phyloP scores from a whole-genome alignment of 331 rosid genomes.

The Acacia concinna region DNA sequence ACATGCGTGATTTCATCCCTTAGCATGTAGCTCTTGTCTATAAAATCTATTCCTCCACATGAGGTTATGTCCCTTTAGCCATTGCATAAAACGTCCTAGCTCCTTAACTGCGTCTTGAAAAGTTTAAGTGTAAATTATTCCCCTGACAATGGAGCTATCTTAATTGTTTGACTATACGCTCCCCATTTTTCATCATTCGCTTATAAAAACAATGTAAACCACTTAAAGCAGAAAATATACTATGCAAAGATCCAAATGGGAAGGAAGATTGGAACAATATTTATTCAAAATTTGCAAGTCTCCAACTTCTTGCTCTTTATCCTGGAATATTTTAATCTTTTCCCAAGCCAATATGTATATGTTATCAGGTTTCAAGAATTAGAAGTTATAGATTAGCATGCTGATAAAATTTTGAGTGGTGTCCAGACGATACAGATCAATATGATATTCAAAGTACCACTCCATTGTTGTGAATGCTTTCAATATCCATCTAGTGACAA shows the following conservation, averaged over 20 bases:
- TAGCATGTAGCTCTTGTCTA: not conserved
- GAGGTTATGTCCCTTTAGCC: not conserved
- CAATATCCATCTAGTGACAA: slow-evolving; percentile 10
- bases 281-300: not conserved
- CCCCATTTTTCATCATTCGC: not conserved
- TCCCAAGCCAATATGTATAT: not conserved
- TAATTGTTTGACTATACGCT: not conserved
- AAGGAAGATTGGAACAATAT: not conserved
- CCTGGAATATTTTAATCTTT: not conserved
- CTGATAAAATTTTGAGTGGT: not conserved
- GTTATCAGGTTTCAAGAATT: not conserved
- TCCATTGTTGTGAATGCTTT: slow-evolving; percentile 1
- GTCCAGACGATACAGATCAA: not conserved
- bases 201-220: not conserved
- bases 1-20: not conserved
- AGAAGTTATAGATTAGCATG: not conserved
- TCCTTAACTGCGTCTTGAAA: no score
- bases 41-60: not conserved
- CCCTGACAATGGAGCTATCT: not conserved
- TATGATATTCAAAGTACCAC: not conserved
- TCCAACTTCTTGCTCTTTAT: not conserved
- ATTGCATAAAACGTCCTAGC: no score
- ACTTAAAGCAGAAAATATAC: not conserved
- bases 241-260: not conserved
- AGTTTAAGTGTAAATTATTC: not conserved